Percentiles rank a stretch among this genome's conserved stretches.
These are phyloP conservation scores for Tolypocladium cylindrosporum DNA, from an alignment of 2,329 filamentous ascomycete genomes.

Conservation along the genomic window DNA sequence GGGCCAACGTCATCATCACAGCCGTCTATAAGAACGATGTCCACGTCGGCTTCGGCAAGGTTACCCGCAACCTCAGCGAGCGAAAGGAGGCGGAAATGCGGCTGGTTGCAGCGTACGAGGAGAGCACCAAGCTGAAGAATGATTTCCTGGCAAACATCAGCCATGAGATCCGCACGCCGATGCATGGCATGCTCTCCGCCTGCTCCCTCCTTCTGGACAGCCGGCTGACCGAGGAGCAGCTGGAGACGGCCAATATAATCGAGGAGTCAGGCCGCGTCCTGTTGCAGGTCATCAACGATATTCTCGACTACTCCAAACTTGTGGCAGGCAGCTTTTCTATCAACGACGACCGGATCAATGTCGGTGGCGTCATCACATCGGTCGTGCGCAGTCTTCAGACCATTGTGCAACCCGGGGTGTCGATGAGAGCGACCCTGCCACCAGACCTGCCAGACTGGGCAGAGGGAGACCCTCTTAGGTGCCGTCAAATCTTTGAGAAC, in stretches of 20 bases:
- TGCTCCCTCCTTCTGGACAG: constrained; percentile 47
- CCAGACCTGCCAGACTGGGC: constrained; percentile 37
- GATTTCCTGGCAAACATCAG: constrained; percentile 55
- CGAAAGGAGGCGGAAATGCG: constrained; percentile 43
- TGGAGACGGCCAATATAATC: constrained; percentile 46
- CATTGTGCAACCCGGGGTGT: constrained; percentile 33
- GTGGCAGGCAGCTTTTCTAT: constrained; percentile 50
- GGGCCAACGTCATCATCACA: constrained; percentile 51
- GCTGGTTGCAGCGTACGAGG: constrained; percentile 47
- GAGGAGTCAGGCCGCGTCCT: constrained; percentile 49
- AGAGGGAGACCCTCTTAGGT: constrained; percentile 48
- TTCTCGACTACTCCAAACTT: constrained; percentile 57
- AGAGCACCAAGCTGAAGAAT: constrained; percentile 52
- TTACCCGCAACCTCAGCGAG: constrained; percentile 48
- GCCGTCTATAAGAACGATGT: constrained; percentile 40
- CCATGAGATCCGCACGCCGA: constrained; percentile 55
- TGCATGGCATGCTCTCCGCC: constrained; percentile 54
- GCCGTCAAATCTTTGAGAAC: constrained; percentile 53
- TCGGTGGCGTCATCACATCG: constrained; percentile 33
- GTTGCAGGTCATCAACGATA: constrained; percentile 53
- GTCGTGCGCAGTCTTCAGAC: constrained; percentile 40
- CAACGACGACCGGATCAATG: constrained; percentile 38
- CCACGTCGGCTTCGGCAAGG: constrained; percentile 48
- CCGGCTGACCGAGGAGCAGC: constrained; percentile 39
- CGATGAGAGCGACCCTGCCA: constrained; percentile 32